Percentiles rank a stretch among this genome's conserved stretches.
Conservation (phyloP, 2,329 filamentous ascomycete genomes). For the Xylariales sp. region DNA sequence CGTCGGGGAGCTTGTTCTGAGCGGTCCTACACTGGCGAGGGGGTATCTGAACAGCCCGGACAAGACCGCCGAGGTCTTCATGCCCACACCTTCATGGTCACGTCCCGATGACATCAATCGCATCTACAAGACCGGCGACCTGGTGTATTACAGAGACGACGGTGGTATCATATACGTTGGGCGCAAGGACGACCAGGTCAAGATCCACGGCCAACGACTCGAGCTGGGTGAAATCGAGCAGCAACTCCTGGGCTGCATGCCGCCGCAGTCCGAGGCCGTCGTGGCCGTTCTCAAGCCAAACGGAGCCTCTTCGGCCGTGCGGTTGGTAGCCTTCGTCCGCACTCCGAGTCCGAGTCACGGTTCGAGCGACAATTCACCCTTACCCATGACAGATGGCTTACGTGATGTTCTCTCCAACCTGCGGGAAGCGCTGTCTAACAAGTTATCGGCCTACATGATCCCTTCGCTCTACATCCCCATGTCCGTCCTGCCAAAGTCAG, state of each 20-base stretch:
- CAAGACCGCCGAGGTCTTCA: slow-evolving; percentile 18
- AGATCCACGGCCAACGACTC: slow-evolving; percentile 10
- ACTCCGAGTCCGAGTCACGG: not conserved
- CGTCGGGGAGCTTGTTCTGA: slow-evolving; percentile 15
- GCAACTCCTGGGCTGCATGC: slow-evolving; percentile 12
- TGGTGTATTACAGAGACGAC: slow-evolving; percentile 30
- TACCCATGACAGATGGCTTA: not conserved
- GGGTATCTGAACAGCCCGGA: slow-evolving; percentile 28
- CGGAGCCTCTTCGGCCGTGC: not conserved
- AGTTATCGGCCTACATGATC: slow-evolving; percentile 9
- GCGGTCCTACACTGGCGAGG: slow-evolving; percentile 11
- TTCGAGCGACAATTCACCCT: not conserved
- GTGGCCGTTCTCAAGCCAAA: slow-evolving; percentile 1
- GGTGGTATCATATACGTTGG: slow-evolving; percentile 22
- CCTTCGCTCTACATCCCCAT: slow-evolving; percentile 9
- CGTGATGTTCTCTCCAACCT: not conserved
- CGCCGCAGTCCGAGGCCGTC: slow-evolving; percentile 4
- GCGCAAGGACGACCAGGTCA: slow-evolving; percentile 11
- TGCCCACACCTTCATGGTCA: slow-evolving; percentile 14
- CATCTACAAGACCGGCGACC: slow-evolving; percentile 36
- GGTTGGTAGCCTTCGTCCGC: slow-evolving; percentile 6
- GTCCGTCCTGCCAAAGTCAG: slow-evolving; percentile 3
- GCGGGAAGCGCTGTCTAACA: not conserved
- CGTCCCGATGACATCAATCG: slow-evolving; percentile 12
- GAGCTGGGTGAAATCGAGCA: slow-evolving; percentile 12